Percentiles rank a stretch among this genome's conserved stretches.
phyloP scores from a whole-genome alignment of 176 grass and related monocot species.

The Chloris gayana region DNA sequence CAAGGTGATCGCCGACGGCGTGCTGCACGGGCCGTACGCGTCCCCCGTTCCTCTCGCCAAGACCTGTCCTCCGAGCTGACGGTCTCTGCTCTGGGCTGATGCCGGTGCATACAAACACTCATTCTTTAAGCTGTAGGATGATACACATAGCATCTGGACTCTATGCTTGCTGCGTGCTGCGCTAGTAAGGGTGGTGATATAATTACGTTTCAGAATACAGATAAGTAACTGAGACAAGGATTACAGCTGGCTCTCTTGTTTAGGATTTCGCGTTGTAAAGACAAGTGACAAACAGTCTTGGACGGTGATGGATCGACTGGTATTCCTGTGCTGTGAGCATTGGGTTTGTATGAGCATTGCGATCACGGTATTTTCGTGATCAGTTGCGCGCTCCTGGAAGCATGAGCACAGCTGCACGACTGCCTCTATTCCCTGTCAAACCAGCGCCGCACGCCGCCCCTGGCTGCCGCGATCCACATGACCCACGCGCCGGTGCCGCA shows the following conservation, averaged over 20 bases:
- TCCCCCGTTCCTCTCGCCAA: conserved; percentile 37
- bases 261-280: neutral
- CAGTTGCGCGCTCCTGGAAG: conserved; percentile 9
- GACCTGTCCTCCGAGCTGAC: conserved; percentile 34
- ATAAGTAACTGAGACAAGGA: too few species aligned
- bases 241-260: neutral
- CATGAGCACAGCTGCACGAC: neutral
- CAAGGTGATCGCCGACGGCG: conserved; percentile 53
- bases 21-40: conserved; percentile 50
- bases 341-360: neutral
- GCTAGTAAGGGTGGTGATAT: neutral
- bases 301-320: neutral
- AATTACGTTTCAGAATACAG: neutral
- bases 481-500: conserved; percentile 12
- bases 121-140: neutral
- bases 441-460: neutral
- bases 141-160: neutral
- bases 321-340: neutral
- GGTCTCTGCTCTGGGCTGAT: neutral
- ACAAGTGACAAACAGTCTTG: neutral
- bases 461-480: conserved; percentile 40
- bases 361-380: conserved; percentile 39
- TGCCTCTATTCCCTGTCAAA: neutral
- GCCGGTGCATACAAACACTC: neutral
- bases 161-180: neutral